Base-by-base conservation (phyloP, 306 rosid genomes). In the Astragalus glycyphyllos region DNA sequence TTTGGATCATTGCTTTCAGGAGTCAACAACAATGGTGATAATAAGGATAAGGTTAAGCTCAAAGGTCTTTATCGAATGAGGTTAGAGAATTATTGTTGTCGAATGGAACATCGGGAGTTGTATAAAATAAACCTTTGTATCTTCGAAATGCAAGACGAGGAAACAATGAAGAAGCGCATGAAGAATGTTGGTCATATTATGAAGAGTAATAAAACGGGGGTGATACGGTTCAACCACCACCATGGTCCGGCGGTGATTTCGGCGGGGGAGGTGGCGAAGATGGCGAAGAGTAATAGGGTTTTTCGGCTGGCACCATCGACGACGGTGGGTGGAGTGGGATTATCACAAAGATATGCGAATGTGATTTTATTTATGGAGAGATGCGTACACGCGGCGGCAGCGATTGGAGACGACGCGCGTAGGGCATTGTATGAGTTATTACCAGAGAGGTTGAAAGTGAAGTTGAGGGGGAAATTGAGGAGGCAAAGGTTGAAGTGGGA, bases 281-380 rank as follows among this genome's bases (percentile, higher is more conserved):
- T 8, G 1, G 73, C 59, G 7, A 57, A 3, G 53, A 83, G 54
- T 5, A 82, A 81, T 58, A 58, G 67, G 2, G 87, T 86, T 1
- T 50, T 56, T 34, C 13, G 63, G 12, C 51, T 85, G 23, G 88
- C 91, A 0, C 69, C 87, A 0, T 13, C 37, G 1, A 23, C 79
- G 0, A 86, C 97, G 1, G 87, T 88, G 2, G 97, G 97, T 0
- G 97, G 88, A 2, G 70, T 84, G 0, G 94, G 94, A 7, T 80
- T 90, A 2, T 77, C 94, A 1, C 5, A 58, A 1, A 79, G 89
- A 4, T 90, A 90, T 72, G 94, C 97, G 5, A 88, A 74, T 37
- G 77, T 88, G 73, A 77, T 90, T 23, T 6, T 83, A n/a, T 64
- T 73, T 0, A 82, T 66, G 4, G 97, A 88, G 34, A 72, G 84